Evolutionary conservation across 202 grass and related monocot genomes (phyloP).

Genomic region (Panicum hallii): DNA sequence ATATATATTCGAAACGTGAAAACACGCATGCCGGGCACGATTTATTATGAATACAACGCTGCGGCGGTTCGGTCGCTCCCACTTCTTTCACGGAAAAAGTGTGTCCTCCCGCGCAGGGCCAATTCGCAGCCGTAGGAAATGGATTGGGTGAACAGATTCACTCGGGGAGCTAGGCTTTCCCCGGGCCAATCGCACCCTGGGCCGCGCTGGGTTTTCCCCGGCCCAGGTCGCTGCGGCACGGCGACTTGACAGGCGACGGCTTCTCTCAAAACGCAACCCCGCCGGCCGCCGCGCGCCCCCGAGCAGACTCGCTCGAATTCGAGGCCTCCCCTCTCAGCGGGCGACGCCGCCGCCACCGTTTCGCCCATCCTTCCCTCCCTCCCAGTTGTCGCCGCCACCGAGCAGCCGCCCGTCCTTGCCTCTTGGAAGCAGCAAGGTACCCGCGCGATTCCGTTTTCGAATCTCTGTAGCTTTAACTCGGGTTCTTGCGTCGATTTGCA

Average conservation of each 20-base stretch:
- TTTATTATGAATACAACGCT: too few species aligned
- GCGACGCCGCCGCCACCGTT: not conserved
- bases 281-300: slow-evolving; percentile 25
- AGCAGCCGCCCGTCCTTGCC: not conserved
- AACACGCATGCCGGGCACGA: not conserved
- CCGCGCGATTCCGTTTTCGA: not conserved
- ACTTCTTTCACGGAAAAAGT: not conserved
- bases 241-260: not conserved
- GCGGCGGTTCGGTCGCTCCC: too few species aligned
- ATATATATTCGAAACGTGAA: too few species aligned
- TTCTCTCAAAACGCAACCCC: slow-evolving; percentile 37
- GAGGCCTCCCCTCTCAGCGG: not conserved
- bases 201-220: not conserved
- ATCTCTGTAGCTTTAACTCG: slow-evolving; percentile 19
- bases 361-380: not conserved
- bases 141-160: not conserved
- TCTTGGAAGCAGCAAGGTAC: not conserved
- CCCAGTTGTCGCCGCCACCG: not conserved
- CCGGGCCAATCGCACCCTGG: not conserved
- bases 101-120: too few species aligned
- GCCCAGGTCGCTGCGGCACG: not conserved
- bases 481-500: not conserved
- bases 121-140: not conserved
- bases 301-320: not conserved
- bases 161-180: not conserved